These are phyloP conservation scores for Cadophora sp. DNA, from an alignment of 2,329 filamentous ascomycete species.

Conservation along the genomic window DNA sequence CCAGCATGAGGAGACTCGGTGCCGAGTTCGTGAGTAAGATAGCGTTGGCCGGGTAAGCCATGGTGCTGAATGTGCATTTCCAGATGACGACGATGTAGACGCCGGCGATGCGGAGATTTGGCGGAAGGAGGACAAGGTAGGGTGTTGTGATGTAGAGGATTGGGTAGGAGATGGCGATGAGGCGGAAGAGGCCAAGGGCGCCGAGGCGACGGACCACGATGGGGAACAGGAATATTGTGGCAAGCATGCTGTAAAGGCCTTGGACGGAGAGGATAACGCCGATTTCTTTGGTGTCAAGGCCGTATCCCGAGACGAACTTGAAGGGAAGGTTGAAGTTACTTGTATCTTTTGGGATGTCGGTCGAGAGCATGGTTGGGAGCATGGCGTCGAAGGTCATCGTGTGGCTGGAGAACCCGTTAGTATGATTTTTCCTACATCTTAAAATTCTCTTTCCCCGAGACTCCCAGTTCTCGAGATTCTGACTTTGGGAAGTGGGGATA, in stretches of 20 bases:
- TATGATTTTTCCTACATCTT: neutral
- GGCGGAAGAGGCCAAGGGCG: constrained; percentile 80
- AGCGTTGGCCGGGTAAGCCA: constrained; percentile 88
- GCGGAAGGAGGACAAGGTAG: constrained; percentile 85
- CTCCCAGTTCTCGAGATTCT: neutral
- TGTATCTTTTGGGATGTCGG: constrained; percentile 49
- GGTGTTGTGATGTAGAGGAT: constrained; percentile 86
- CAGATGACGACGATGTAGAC: constrained; percentile 81
- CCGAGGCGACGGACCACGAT: constrained; percentile 77
- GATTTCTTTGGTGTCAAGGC: constrained; percentile 80
- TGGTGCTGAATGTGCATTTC: constrained; percentile 92
- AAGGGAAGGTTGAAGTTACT: constrained; percentile 73
- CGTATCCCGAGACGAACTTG: constrained; percentile 87
- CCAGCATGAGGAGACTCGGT: constrained; percentile 82
- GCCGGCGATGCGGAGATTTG: constrained; percentile 71
- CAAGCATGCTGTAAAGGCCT: constrained; percentile 86
- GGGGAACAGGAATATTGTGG: constrained; percentile 79
- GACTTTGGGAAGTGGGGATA: neutral
- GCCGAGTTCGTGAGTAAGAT: constrained; percentile 91
- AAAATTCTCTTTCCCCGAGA: neutral
- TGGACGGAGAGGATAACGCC: constrained; percentile 89
- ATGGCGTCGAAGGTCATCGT: constrained; percentile 97
- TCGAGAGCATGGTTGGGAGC: constrained; percentile 81
- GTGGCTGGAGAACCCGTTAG: constrained; percentile 65
- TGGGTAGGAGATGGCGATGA: constrained; percentile 84